These are phyloP conservation scores for Zygoascus sp. DNA, from an alignment of 1,139 yeast species.

Conservation along the genomic window DNA sequence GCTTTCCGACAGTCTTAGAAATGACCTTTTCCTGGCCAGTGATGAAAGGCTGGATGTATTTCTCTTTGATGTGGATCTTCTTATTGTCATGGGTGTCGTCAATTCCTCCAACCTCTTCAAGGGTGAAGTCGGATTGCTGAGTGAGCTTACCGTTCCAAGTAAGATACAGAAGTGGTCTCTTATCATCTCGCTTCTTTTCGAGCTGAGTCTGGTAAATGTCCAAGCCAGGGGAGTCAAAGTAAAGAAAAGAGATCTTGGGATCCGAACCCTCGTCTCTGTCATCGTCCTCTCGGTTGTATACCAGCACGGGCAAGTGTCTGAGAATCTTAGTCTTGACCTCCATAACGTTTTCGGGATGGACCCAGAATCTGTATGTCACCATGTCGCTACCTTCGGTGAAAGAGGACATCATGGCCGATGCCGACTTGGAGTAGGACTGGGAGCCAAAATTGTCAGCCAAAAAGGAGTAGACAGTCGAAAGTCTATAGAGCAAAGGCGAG, in stretches of 20 bases:
- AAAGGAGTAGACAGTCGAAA: constrained; percentile 75
- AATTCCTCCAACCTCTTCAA: constrained; percentile 52
- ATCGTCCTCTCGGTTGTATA: constrained; percentile 48
- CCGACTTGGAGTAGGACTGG: constrained; percentile 24
- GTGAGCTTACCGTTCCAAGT: constrained; percentile 86
- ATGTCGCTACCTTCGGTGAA: constrained; percentile 49
- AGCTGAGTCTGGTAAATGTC: constrained; percentile 84
- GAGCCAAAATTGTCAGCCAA: constrained; percentile 58
- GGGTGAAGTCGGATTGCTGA: constrained; percentile 68
- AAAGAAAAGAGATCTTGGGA: constrained; percentile 79
- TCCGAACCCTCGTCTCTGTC: constrained; percentile 46
- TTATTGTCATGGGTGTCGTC: constrained; percentile 31
- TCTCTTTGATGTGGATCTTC: constrained; percentile 69
- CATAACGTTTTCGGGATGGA: constrained; percentile 93
- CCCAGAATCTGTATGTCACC: constrained; percentile 88
- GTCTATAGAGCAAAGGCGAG: constrained; percentile 80
- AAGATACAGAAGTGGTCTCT: constrained; percentile 72
- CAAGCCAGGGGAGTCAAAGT: constrained; percentile 79
- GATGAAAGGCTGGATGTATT: constrained; percentile 63
- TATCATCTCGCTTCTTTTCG: constrained; percentile 47
- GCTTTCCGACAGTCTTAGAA: constrained; percentile 47
- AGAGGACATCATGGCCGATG: constrained; percentile 31
- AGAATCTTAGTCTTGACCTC: constrained; percentile 91
- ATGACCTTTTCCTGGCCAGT: constrained; percentile 41
- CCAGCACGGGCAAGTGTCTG: constrained; percentile 87